These are phyloP conservation scores for Dryas octopetala DNA, from an alignment of 306 rosid genomes.

Conservation along the genomic window DNA sequence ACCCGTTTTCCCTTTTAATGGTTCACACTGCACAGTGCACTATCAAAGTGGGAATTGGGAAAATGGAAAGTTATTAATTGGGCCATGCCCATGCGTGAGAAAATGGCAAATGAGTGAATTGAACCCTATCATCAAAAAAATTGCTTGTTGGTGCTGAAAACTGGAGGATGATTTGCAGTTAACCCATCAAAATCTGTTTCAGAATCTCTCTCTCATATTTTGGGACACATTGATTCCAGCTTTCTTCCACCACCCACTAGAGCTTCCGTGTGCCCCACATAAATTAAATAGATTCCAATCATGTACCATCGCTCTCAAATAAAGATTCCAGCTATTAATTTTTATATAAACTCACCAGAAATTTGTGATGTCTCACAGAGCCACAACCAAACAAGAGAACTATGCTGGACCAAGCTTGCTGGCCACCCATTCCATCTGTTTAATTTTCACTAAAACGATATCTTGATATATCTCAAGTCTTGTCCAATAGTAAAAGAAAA, in stretches of 20 bases:
- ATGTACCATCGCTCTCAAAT: background rate
- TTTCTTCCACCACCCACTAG: constrained; percentile 8
- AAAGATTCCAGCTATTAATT: background rate
- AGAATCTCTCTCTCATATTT: background rate
- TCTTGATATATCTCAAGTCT: background rate
- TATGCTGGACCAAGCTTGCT: constrained; percentile 2
- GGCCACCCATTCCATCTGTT: background rate
- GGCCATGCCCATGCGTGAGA: constrained; percentile 1
- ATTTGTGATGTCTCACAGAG: background rate
- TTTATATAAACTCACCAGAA: background rate
- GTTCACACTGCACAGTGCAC: constrained; percentile 3
- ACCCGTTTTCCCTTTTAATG: background rate
- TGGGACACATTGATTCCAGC: background rate
- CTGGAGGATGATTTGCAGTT: background rate
- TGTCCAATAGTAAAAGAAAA: no score
- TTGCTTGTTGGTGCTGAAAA: background rate
- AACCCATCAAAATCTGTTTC: constrained; percentile 1
- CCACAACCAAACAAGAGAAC: constrained; percentile 2
- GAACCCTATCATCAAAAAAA: background rate
- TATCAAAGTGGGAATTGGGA: background rate
- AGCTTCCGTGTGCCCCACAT: background rate
- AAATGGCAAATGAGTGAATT: background rate
- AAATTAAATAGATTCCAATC: background rate
- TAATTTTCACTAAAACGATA: background rate
- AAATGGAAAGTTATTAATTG: background rate